A percentile compares a stretch with the other conserved stretches of the same genome.
phyloP scores from a whole-genome alignment of 176 grass and related monocot genomes.

The Carex pumila region DNA sequence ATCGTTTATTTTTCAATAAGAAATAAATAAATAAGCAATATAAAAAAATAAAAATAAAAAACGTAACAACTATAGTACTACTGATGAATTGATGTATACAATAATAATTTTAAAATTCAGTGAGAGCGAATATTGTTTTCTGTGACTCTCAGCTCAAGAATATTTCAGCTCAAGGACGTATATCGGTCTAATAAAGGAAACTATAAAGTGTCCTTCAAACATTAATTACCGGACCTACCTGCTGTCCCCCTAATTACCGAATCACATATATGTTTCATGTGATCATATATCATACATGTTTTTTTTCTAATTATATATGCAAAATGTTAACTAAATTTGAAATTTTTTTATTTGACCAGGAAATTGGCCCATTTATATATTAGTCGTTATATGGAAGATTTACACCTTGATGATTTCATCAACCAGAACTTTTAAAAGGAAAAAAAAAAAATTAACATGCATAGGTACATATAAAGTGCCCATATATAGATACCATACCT shows the following conservation, averaged over 20 bases:
- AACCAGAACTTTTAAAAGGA: neutral
- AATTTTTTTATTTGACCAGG: neutral
- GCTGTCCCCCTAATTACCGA: neutral
- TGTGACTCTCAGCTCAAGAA: neutral
- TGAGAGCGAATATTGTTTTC: neutral
- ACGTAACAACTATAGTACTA: too few species aligned
- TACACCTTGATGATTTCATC: neutral
- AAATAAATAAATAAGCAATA: neutral
- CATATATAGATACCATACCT: slow-evolving; percentile 22
- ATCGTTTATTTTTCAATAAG: neutral
- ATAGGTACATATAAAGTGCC: too few species aligned
- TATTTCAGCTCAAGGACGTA: neutral
- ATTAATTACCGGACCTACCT: neutral
- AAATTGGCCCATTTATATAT: neutral
- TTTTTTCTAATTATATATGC: neutral
- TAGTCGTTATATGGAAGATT: neutral
- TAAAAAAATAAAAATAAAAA: too few species aligned
- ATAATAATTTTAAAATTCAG: neutral
- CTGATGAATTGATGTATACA: neutral
- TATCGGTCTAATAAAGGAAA: neutral
- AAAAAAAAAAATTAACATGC: neutral
- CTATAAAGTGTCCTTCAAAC: neutral
- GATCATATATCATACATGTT: neutral
- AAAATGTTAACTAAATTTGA: neutral
- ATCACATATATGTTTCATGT: neutral